These are phyloP conservation scores for Amanita pseudoporphyria DNA, from an alignment of 768 basidiomycete species.

Conservation along the genomic window DNA sequence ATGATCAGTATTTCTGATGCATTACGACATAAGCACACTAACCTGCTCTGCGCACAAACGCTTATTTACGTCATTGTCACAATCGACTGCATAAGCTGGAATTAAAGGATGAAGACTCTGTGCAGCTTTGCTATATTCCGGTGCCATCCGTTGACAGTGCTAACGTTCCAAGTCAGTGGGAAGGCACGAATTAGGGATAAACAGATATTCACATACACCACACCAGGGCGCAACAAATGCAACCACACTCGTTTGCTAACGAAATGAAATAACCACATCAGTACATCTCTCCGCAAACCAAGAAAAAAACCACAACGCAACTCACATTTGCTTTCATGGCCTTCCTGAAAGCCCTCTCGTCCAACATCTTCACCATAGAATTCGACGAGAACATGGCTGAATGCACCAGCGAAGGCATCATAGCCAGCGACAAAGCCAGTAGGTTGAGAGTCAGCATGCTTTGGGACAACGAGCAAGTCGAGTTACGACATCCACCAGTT, in stretches of 20 bases:
- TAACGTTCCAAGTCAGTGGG: constrained; percentile 18
- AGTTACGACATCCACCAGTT: no score
- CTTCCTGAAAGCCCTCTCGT: constrained; percentile 58
- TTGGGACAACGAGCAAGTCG: no score
- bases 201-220: constrained; percentile 43
- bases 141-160: constrained; percentile 82
- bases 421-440: constrained; percentile 24
- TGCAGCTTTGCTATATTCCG: constrained; percentile 81
- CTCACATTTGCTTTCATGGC: constrained; percentile 71
- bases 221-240: constrained; percentile 97
- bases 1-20: not conserved
- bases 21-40: constrained; percentile 2
- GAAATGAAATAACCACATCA: not conserved
- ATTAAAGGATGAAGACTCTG: constrained; percentile 70
- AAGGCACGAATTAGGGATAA: not conserved
- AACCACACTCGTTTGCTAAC: constrained; percentile 64
- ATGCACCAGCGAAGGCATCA: constrained; percentile 38
- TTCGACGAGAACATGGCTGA: constrained; percentile 39
- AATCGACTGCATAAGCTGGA: constrained; percentile 90
- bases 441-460: constrained; percentile 28
- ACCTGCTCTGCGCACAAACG: constrained; percentile 74
- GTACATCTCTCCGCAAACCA: not conserved
- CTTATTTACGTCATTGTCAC: constrained; percentile 77
- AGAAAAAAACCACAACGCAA: constrained; percentile 8
- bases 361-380: constrained; percentile 64